A percentile compares a stretch with the other conserved stretches of the same genome.
Evolutionary conservation across 179 eudicot species (phyloP).

Genomic region (Vitellaria paradoxa): DNA sequence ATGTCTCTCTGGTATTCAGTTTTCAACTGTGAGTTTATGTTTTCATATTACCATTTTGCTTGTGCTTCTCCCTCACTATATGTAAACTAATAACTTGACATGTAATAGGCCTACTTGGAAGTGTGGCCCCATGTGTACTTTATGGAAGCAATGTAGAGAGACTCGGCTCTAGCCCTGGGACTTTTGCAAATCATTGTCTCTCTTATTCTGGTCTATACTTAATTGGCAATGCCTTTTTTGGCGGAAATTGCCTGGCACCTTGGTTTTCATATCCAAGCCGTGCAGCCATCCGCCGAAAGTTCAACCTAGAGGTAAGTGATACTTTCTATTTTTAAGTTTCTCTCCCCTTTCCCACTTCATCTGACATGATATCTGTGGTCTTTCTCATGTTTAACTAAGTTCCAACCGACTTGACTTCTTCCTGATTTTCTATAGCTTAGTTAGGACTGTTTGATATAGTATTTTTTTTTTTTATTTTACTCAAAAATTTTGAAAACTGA

Average conservation of each 20-base stretch:
- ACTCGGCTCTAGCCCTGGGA: conserved; percentile 57
- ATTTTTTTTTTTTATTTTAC: too few relatives aligned
- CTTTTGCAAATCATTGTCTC: conserved; percentile 70
- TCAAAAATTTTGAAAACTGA: too few relatives aligned
- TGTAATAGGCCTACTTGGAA: conserved; percentile 70
- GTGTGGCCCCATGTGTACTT: conserved; percentile 83
- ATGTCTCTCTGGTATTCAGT: not conserved
- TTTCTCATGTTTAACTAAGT: not conserved
- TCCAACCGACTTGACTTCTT: not conserved
- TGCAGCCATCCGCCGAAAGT: conserved; percentile 72
- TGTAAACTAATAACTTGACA: not conserved
- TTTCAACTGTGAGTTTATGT: conserved; percentile 1
- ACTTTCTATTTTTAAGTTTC: not conserved
- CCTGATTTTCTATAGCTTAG: too few relatives aligned
- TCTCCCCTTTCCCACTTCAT: not conserved
- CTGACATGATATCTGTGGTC: not conserved
- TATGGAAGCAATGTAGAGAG: conserved; percentile 88
- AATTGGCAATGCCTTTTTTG: conserved; percentile 59
- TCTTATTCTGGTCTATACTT: conserved; percentile 67
- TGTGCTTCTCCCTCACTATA: not conserved
- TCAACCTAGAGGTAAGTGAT: conserved; percentile 73
- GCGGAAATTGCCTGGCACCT: conserved; percentile 72
- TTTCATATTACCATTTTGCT: not conserved
- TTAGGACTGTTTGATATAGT: too few relatives aligned
- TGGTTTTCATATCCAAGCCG: conserved; percentile 78